These are phyloP conservation scores for Linnemannia zychae DNA, from an alignment of 192 early-diverging fungal genomes.

Conservation along the genomic window DNA sequence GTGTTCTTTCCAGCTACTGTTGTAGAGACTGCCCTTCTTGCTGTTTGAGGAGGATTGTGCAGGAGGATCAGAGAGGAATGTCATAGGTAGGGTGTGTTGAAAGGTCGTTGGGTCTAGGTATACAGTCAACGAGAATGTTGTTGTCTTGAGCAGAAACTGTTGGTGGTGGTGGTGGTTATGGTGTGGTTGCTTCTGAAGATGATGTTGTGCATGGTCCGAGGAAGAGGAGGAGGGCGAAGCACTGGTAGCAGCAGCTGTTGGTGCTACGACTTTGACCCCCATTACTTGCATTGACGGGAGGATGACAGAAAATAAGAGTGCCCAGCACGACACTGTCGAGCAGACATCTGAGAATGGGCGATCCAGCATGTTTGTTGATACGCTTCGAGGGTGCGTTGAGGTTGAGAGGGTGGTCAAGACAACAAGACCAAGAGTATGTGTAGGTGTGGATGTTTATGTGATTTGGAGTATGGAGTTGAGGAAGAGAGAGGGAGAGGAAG, in stretches of 20 bases:
- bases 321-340: slow-evolving; percentile 52
- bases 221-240: slow-evolving; percentile 1
- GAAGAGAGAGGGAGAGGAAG: background rate
- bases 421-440: background rate
- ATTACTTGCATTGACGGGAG: slow-evolving; percentile 46
- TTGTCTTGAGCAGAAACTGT: background rate
- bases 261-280: slow-evolving; percentile 16
- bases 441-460: background rate
- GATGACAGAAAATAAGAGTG: slow-evolving; percentile 44
- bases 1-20: background rate
- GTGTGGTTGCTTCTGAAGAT: background rate
- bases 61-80: slow-evolving; percentile 21
- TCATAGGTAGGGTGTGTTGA: slow-evolving; percentile 20
- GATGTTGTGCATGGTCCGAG: background rate
- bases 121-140: slow-evolving; percentile 25
- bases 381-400: background rate
- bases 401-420: too few species aligned
- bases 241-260: background rate
- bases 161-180: slow-evolving; percentile 19
- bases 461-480: background rate
- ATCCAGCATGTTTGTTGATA: slow-evolving; percentile 26
- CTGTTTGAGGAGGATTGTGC: background rate
- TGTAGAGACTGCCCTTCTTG: background rate
- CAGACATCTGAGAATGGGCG: slow-evolving; percentile 41
- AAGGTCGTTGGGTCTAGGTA: slow-evolving; percentile 24